Conservation (phyloP, 1,284 basidiomycete species). For the Apiotrichum veenhuisii region DNA sequence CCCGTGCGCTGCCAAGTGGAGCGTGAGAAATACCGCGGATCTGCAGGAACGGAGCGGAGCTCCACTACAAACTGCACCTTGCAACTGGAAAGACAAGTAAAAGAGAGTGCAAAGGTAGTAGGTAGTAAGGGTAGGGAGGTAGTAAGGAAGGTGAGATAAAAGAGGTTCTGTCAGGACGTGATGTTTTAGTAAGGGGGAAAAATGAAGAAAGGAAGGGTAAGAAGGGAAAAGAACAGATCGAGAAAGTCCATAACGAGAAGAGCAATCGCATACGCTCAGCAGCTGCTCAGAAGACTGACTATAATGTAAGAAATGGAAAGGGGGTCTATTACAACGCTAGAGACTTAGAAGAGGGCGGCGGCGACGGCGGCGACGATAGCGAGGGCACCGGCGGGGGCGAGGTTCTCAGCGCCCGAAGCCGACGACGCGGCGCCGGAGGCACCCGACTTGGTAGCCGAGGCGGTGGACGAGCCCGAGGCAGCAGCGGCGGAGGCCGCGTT, state of each 20-base stretch:
- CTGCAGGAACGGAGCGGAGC: too few species aligned
- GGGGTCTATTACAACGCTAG: not conserved
- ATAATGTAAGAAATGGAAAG: not conserved
- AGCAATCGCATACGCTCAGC: not conserved
- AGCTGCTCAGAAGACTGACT: not conserved
- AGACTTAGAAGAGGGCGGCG: not conserved
- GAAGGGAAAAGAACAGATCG: not conserved
- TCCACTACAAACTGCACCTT: too few species aligned
- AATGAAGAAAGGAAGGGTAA: too few species aligned
- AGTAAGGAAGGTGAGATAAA: too few species aligned
- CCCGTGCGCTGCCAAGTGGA: too few species aligned
- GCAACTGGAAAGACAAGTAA: too few species aligned
- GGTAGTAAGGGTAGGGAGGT: too few species aligned
- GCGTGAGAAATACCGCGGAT: too few species aligned
- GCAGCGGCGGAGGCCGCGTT: not conserved
- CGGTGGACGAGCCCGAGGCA: not conserved
- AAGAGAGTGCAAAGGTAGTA: too few species aligned
- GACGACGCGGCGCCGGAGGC: not conserved
- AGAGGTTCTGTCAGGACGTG: too few species aligned
- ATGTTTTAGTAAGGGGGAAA: too few species aligned
- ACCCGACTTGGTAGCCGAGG: too few species aligned
- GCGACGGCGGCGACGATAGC: not conserved
- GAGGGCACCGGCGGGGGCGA: not conserved
- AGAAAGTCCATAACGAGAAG: not conserved
- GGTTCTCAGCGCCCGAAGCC: not conserved